A percentile compares a stretch with the other conserved stretches of the same genome.
These are phyloP conservation scores for Boletus sp. DNA, from an alignment of 1,284 basidiomycete genomes.

Conservation along the genomic window DNA sequence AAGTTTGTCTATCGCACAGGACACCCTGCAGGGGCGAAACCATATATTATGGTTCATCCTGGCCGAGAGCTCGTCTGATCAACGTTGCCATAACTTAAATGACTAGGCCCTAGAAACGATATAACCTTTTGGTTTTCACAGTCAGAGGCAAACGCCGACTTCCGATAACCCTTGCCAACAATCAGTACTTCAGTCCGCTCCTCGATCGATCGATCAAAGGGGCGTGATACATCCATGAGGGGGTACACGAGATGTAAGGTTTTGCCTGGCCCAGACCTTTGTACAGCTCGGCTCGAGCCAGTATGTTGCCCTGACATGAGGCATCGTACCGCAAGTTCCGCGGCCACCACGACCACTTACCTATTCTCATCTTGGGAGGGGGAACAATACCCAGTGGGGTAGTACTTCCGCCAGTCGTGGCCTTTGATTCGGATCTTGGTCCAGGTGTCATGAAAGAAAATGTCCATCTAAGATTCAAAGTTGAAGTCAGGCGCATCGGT, in stretches of 20 bases:
- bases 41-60: neutral
- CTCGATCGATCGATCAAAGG: conserved; percentile 12
- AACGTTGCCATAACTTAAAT: neutral
- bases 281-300: neutral
- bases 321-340: neutral
- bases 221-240: conserved; percentile 10
- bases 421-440: neutral
- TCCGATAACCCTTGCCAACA: neutral
- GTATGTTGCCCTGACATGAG: conserved; percentile 17
- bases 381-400: neutral
- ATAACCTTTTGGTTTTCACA: neutral
- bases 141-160: neutral
- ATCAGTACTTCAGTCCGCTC: neutral
- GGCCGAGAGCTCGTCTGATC: neutral
- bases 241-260: conserved; percentile 9
- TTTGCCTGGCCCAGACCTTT: conserved; percentile 1
- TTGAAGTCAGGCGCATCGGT: neutral
- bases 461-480: neutral
- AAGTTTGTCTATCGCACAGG: conserved; percentile 1
- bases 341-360: neutral
- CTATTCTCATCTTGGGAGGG: neutral
- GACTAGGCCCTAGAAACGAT: neutral
- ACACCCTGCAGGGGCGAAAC: neutral
- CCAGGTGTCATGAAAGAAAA: neutral
- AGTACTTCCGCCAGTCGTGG: neutral